Base-by-base conservation (phyloP, 768 basidiomycete species). In the Lactarius hengduanensis region DNA sequence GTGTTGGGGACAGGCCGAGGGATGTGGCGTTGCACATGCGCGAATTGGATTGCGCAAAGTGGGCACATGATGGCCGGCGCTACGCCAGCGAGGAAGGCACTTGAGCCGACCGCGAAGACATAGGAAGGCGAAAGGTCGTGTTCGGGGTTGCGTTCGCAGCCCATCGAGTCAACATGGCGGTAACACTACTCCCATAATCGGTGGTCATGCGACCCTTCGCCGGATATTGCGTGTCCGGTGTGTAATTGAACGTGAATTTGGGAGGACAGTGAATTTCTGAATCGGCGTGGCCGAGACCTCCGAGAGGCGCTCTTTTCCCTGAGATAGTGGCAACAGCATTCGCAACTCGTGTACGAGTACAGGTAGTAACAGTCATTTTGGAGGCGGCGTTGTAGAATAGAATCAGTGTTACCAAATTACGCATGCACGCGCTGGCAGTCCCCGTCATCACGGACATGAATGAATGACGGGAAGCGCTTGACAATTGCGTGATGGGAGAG, bases 401-500 rank as follows among this genome's bases (percentile, higher is more conserved):
- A 56, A 59, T 26, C 34, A 61, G 34, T 30, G 61, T 59, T 20
- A 62, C 55, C 61, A 58, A 59, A 64, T 40, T 40, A 32, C 26
- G 56, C 38, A 58, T 16, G 38, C 50, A n/a, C 20, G 38, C 22
- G 13, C 50, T 53, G 50, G 26, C 28, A 40, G 60, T 32, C 45
- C 43, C 28, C 57, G 41, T 63, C 62, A 47, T 59, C 57, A 47
- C 62, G 61, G 65, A 63, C 47, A 67, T 67, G 66, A 67, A 67
- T 28, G 15, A 50, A 41, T 50, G 28, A n/a, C 32, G 43, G 38
- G 32, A 38, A 32, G 26, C 11, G 30, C 41, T 62, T 59, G 58
- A 41, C 15, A 67, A 56, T 40, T 26, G n/a, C 28, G 20, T 63
- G 61, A 59, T 41, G n/a, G 59, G 20, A 40, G 43, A 13, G 7